Evolutionary conservation across 495 filamentous ascomycete genomes (phyloP), one percentile per base, ranked within the genome.

Genomic region (Aspergillus hancockii): DNA sequence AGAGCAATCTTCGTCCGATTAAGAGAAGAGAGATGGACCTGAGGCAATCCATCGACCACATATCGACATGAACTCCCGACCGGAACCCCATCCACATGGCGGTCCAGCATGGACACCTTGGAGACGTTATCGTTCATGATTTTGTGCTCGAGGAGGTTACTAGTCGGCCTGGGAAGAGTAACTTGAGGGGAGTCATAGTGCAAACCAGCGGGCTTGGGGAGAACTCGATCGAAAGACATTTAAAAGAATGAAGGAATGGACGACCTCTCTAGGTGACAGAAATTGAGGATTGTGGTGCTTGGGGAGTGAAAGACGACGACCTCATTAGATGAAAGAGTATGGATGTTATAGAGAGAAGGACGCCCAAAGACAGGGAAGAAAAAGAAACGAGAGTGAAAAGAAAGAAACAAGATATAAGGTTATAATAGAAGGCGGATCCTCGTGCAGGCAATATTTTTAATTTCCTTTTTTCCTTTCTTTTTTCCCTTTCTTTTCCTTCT

Each of bases 211-310:
- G 79, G 81, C 53, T 72, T 70, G 63, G 81, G 81, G 30, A 83
- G 75, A 54, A 83, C 80, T 77, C 81, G 79, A 71, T 83, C 77
- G 71, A 74, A 83, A 75, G 80, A 82, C 80, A 83, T 82, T 74
- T 73, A 70, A 70, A 69, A 66, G 38, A 41, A 63, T 36, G 49
- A 40, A 61, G 59, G 58, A 62, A 67, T 50, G 60, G 59, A 54
- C 31, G 18, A 36, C 22, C 36, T 61, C 41, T 55, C 57, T 50
- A 19, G 38, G n/a, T n/a, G n/a, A n/a, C 46, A 41, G 51, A 52
- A 52, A 53, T 55, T 55, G 51, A 31, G 19, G 45, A 49, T 45
- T 45, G 52, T 23, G 49, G 41, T 49, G 61, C 46, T 60, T n/a
- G n/a, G 51, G 54, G 38, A 54, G 18, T 65, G 61, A 68, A 55